These are phyloP conservation scores for Verruconis gallopava DNA, from an alignment of 2,329 filamentous ascomycete genomes.

Conservation along the genomic window DNA sequence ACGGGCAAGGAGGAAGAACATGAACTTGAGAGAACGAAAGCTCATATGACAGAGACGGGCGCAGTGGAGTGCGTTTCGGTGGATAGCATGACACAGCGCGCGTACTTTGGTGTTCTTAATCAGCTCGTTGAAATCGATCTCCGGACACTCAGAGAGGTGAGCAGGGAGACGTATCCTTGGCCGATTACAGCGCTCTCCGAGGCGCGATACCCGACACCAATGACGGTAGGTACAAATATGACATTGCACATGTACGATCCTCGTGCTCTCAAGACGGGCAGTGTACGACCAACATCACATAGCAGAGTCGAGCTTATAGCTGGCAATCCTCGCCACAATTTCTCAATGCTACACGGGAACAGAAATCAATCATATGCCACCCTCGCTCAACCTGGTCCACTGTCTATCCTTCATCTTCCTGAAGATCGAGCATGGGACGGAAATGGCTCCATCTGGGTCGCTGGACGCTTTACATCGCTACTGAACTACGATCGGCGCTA, in stretches of 20 bases:
- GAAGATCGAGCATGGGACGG: constrained; percentile 34
- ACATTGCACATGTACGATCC: constrained; percentile 76
- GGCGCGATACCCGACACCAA: constrained; percentile 49
- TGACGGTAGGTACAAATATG: constrained; percentile 73
- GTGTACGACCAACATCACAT: constrained; percentile 15
- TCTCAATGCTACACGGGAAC: background rate
- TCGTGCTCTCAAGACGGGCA: constrained; percentile 18
- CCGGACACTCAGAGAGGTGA: constrained; percentile 54
- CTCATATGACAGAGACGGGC: constrained; percentile 55
- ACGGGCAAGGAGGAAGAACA: constrained; percentile 28
- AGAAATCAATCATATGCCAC: constrained; percentile 44
- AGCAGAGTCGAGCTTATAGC: constrained; percentile 2
- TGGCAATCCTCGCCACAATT: background rate
- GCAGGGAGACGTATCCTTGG: constrained; percentile 61
- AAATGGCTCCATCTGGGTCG: constrained; percentile 71
- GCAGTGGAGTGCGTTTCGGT: constrained; percentile 76
- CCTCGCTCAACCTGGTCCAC: constrained; percentile 66
- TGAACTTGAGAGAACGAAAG: constrained; percentile 29
- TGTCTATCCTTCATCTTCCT: constrained; percentile 70
- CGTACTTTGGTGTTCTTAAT: constrained; percentile 69
- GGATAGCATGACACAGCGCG: constrained; percentile 52
- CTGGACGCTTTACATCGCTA: constrained; percentile 77
- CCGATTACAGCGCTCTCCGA: constrained; percentile 73
- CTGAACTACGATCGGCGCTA: constrained; percentile 79
- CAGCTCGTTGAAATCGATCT: constrained; percentile 73